Conservation (phyloP, 345 rosid species). For the Rubroshorea leprosula region DNA sequence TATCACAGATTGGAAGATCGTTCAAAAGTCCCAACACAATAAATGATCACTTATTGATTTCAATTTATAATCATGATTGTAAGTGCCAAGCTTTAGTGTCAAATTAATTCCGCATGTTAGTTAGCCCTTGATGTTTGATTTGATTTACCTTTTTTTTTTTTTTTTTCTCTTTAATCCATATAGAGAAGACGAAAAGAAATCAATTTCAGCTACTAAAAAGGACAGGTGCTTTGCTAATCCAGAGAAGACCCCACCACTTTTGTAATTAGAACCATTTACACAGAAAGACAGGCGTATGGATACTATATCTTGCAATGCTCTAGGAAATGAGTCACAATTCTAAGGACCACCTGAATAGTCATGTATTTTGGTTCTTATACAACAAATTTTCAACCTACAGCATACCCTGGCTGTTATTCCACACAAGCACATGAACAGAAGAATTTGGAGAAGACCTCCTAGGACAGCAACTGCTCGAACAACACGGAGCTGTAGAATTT, state of each 20-base stretch:
- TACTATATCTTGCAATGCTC: neutral
- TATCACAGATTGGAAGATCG: no score
- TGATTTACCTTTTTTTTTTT: neutral
- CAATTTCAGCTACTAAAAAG: neutral
- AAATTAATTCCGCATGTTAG: neutral
- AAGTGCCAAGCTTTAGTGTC: neutral
- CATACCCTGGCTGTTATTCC: constrained; percentile 82
- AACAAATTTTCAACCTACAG: constrained; percentile 3
- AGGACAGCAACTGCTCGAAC: constrained; percentile 90
- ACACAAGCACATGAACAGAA: constrained; percentile 84
- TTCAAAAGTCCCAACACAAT: no score
- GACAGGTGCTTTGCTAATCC: no score
- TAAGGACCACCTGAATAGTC: neutral
- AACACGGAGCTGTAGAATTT: constrained; percentile 66
- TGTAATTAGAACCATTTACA: neutral
- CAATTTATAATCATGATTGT: no score
- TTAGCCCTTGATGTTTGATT: neutral
- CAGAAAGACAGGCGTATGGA: neutral
- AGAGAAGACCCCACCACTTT: neutral
- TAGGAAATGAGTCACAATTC: neutral
- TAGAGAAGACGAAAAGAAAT: neutral
- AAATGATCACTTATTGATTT: no score
- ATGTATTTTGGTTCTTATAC: no score
- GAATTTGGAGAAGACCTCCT: constrained; percentile 88
- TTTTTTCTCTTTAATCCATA: neutral